phyloP scores from a whole-genome alignment of 805 yeast genomes.

The Lachancea quebecensis region DNA sequence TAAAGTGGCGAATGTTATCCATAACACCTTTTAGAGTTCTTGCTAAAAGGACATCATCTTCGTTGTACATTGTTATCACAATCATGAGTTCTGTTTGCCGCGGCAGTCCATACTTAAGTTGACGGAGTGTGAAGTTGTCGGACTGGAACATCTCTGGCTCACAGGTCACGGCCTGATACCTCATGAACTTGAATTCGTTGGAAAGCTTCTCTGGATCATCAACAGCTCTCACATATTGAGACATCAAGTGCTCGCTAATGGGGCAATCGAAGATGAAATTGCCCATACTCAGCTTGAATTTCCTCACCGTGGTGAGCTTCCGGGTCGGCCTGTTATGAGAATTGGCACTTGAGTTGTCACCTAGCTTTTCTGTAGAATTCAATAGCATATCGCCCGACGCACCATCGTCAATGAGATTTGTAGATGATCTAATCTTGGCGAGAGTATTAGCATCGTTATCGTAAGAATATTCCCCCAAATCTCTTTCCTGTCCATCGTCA shows the following conservation, averaged over 20 bases:
- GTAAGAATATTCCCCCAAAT: conserved; percentile 6
- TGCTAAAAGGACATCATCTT: conserved; percentile 73
- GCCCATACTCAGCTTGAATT: conserved; percentile 44
- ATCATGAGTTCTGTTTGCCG: conserved; percentile 80
- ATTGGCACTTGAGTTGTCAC: conserved; percentile 22
- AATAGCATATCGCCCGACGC: conserved; percentile 4
- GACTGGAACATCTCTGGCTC: conserved; percentile 67
- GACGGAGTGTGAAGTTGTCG: conserved; percentile 74
- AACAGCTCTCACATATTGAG: conserved; percentile 39
- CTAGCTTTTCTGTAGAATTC: conserved; percentile 8
- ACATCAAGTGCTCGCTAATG: conserved; percentile 60
- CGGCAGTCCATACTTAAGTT: conserved; percentile 67
- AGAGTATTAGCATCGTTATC: conserved; percentile 8
- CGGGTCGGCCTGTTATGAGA: conserved; percentile 13
- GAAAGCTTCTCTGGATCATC: conserved; percentile 34
- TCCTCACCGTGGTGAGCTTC: conserved; percentile 24
- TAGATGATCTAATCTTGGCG: conserved; percentile 7
- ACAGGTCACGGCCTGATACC: conserved; percentile 91
- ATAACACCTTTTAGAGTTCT: conserved; percentile 86
- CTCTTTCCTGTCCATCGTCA: conserved; percentile 5
- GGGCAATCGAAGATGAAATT: conserved; percentile 86
- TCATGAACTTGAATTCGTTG: conserved; percentile 70
- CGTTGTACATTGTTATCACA: conserved; percentile 86
- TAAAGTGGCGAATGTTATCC: conserved; percentile 73
- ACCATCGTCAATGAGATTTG: background rate